A percentile compares a stretch with the other conserved stretches of the same genome.
These are phyloP conservation scores for Boeremia exigua DNA, from an alignment of 2,329 filamentous ascomycete species.

Conservation along the genomic window DNA sequence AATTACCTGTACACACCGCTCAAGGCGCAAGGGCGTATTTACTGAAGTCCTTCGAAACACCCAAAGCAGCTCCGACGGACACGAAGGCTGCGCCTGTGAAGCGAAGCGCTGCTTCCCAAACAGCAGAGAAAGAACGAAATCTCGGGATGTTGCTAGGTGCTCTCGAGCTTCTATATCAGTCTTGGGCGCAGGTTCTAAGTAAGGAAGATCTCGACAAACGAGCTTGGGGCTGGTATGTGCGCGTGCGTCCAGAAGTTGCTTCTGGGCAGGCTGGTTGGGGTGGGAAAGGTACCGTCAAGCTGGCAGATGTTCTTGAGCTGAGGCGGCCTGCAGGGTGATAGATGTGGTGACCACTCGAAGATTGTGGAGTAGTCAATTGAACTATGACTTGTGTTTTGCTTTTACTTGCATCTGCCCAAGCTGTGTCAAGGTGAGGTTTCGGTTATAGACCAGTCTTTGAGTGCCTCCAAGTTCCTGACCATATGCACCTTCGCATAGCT, in stretches of 20 bases:
- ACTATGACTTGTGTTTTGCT: not conserved
- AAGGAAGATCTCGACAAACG: slow-evolving; percentile 73
- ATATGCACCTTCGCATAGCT: not conserved
- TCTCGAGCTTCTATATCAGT: slow-evolving; percentile 73
- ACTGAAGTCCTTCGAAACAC: slow-evolving; percentile 64
- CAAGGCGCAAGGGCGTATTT: slow-evolving; percentile 69
- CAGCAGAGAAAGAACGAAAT: slow-evolving; percentile 71
- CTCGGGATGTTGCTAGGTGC: slow-evolving; percentile 73
- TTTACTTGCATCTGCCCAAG: not conserved
- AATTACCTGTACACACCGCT: slow-evolving; percentile 76
- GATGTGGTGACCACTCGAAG: not conserved
- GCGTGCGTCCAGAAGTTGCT: slow-evolving; percentile 77
- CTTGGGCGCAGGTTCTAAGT: slow-evolving; percentile 72
- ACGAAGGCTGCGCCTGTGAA: slow-evolving; percentile 45
- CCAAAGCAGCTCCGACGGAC: slow-evolving; percentile 35
- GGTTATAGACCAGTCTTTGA: not conserved
- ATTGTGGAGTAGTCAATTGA: not conserved
- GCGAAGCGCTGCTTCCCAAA: slow-evolving; percentile 56
- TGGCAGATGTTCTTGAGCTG: slow-evolving; percentile 64
- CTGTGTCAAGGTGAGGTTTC: not conserved
- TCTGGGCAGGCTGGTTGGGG: slow-evolving; percentile 81
- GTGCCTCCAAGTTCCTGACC: not conserved
- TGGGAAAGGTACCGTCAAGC: slow-evolving; percentile 72
- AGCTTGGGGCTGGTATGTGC: slow-evolving; percentile 83
- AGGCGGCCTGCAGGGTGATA: slow-evolving; percentile 21